A percentile compares a stretch with the other conserved stretches of the same genome.
These are phyloP conservation scores for Cladobotryum protrusum DNA, from an alignment of 2,329 filamentous ascomycete species.

Conservation along the genomic window DNA sequence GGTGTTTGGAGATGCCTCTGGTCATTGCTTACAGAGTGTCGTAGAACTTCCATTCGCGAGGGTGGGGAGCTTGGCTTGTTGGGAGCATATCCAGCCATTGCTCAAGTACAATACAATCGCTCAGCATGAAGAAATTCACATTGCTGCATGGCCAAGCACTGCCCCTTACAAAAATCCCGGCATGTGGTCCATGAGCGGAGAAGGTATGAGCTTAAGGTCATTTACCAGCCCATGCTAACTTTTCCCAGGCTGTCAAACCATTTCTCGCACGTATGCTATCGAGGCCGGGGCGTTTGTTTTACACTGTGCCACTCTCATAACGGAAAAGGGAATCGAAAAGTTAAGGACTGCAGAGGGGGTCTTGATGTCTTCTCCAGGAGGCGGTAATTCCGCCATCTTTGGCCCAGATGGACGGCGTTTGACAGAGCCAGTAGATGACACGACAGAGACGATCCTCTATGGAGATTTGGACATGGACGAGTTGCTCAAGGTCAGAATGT, in stretches of 20 bases:
- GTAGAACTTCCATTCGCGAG: slow-evolving; percentile 41
- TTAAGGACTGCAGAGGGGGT: not conserved
- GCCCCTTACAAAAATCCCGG: not conserved
- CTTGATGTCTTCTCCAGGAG: not conserved
- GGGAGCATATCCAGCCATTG: slow-evolving; percentile 37
- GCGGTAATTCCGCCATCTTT: slow-evolving; percentile 44
- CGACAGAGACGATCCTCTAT: slow-evolving; percentile 40
- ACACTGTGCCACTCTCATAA: not conserved
- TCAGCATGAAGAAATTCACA: slow-evolving; percentile 17
- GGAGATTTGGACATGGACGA: slow-evolving; percentile 41
- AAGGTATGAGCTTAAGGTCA: not conserved
- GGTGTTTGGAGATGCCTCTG: slow-evolving; percentile 48
- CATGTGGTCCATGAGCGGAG: slow-evolving; percentile 4
- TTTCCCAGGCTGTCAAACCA: not conserved
- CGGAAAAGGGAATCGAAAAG: not conserved
- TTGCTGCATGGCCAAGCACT: slow-evolving; percentile 15
- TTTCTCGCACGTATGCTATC: slow-evolving; percentile 7
- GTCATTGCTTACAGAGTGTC: slow-evolving; percentile 33
- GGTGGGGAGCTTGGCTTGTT: slow-evolving; percentile 47
- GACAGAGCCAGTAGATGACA: slow-evolving; percentile 30
- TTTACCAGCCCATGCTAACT: not conserved
- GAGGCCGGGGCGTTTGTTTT: slow-evolving; percentile 5
- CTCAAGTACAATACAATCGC: slow-evolving; percentile 15
- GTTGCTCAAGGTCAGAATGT: slow-evolving; percentile 30
- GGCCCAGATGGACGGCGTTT: slow-evolving; percentile 45